Evolutionary conservation across 345 rosid genomes (phyloP), one percentile per base, ranked within the genome.

Genomic region (Kernera saxatilis): DNA sequence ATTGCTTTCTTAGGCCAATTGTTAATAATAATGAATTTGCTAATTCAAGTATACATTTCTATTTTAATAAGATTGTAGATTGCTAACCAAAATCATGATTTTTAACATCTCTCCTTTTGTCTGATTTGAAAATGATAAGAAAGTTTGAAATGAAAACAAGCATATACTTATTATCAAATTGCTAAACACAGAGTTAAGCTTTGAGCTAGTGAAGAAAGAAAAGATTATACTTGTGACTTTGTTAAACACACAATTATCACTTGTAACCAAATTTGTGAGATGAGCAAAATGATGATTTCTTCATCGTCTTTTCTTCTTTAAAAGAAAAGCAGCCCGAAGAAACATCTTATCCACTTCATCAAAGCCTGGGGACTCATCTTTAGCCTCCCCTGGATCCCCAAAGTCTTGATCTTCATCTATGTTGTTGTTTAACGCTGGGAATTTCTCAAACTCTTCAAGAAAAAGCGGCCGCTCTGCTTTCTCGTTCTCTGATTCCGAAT

Each of bases 291-390:
- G 22, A 50, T 37, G 36, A 62, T 40, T 39, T 30, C 43, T 32
- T 75, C 69, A 76, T 64, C 79, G 82, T 77, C 78, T 84, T 76
- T 82, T 86, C 78, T 81, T 84, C 86, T 83, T 88, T 41, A 91
- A 75, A 22, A 85, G 90, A 9, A 84, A 79, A 67, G 95, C 92
- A 30, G 99, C 97, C 5, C 85, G 86, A 22, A 94, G 80, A 84
- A 94, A 91, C 83, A 91, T 76, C 71, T 76, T 77, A 76, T 94
- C 95, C 2, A 91, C 93, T 74, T 91, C 96, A 66, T 91, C 95
- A 61, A 86, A 80, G 45, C 84, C 65, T 5, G 95, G 90, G 10
- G 90, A 78, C 36, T 73, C 75, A 2, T 18, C 69, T 44, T 45
- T 59, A 1, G 70, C 70, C 9, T 69, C 79, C 51, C 55, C 71